Evolutionary conservation across 768 basidiomycete genomes (phyloP), one percentile per base, ranked within the genome.

Genomic region (Sporobolomyces roseus): DNA sequence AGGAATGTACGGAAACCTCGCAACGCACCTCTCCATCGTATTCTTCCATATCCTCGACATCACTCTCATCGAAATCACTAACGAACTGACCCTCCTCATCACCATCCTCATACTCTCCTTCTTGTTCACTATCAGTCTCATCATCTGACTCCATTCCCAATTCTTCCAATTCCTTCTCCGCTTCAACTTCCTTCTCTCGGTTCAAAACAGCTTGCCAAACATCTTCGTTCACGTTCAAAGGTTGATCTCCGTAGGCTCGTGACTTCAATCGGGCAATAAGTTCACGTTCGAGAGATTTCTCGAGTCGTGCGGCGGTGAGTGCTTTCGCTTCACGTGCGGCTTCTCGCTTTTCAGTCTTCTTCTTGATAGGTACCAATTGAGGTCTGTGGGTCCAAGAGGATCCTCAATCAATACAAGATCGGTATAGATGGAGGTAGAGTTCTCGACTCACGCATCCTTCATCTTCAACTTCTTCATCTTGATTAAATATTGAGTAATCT

Each of bases 401-500:
- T 41, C 38, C 9, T 41, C 38, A 41, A 41, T 9, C 38, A 17
- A 41, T 9, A 9, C 10, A 41, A 17, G 38, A 41, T 41, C 9
- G 38, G 10, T 41, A 5, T 53, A 27, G 29, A 43, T 10, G 2
- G n/a, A 13, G 1, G 30, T 6, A 30, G n/a, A 30, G 32, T 30
- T n/a, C n/a, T n/a, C n/a, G 27, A 68, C 74, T 45, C 46, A 75
- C 72, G 68, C 68, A 33, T 77, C 76, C 66, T 75, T 69, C 46
- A 68, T 70, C 54, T 72, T 74, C 69, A 94, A 80, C 49, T 90
- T 86, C 66, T 94, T 85, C 93, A 98, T 96, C 82, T 96, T 93
- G 79, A 98, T 97, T 72, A 99, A 85, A 77, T 97, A 98, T 78
- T 99, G 96, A 0, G 94, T 98, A 75, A 99, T 97, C 82, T 98